Evolutionary conservation across 257 asterid species (phyloP).

Genomic region (Apocynum venetum): DNA sequence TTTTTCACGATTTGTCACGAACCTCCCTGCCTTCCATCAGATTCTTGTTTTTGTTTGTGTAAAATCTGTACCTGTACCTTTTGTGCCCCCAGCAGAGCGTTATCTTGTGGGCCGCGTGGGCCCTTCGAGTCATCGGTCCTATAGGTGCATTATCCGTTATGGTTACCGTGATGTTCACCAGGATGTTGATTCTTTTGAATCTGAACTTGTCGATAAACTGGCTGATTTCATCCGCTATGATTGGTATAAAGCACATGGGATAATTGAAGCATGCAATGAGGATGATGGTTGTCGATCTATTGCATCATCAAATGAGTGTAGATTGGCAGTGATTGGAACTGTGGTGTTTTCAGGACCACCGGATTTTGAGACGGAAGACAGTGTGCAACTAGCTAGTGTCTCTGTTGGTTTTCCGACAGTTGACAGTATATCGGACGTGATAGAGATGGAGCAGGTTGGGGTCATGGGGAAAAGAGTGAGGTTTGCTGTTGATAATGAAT

Average conservation of each 20-base stretch:
- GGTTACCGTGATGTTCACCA: slow-evolving; percentile 96
- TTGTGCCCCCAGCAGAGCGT: slow-evolving; percentile 73
- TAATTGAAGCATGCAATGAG: slow-evolving; percentile 25
- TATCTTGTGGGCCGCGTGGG: slow-evolving; percentile 94
- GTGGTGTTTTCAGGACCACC: slow-evolving; percentile 35
- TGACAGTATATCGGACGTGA: slow-evolving; percentile 39
- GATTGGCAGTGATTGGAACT: slow-evolving; percentile 74
- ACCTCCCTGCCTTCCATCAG: slow-evolving; percentile 95
- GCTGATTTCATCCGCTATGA: slow-evolving; percentile 76
- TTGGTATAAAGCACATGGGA: slow-evolving; percentile 45
- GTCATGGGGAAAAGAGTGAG: slow-evolving; percentile 46
- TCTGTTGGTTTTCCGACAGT: slow-evolving; percentile 52
- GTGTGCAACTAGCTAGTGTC: slow-evolving; percentile 58
- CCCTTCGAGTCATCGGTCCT: slow-evolving; percentile 82
- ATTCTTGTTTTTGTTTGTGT: slow-evolving; percentile 80
- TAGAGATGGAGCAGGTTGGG: slow-evolving; percentile 38
- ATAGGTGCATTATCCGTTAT: slow-evolving; percentile 83
- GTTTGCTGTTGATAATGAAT: slow-evolving; percentile 42
- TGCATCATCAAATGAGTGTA: slow-evolving; percentile 51
- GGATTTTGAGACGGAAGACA: slow-evolving; percentile 56
- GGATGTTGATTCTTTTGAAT: slow-evolving; percentile 82
- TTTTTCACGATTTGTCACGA: slow-evolving; percentile 87
- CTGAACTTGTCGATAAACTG: slow-evolving; percentile 55
- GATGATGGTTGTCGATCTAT: slow-evolving; percentile 43
- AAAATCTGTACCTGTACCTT: slow-evolving; percentile 87